Conservation (phyloP, 768 basidiomycete genomes). For the Suillus spraguei region DNA sequence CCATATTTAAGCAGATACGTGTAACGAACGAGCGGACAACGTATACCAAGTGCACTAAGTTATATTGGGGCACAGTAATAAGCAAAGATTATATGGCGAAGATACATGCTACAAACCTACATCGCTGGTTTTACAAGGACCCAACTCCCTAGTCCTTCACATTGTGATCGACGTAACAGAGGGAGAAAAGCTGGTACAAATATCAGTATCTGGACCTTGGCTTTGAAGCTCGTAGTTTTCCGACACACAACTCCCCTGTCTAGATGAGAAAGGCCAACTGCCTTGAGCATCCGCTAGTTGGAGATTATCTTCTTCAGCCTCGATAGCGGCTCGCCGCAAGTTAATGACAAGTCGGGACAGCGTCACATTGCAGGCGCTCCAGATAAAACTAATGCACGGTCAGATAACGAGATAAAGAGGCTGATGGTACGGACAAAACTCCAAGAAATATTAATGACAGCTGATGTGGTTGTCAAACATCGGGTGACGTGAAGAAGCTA, state of each 20-base stretch:
- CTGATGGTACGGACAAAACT: constrained; percentile 20
- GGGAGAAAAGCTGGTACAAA: neutral
- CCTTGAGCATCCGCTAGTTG: neutral
- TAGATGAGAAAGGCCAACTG: constrained; percentile 8
- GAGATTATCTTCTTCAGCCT: neutral
- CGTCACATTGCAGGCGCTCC: constrained; percentile 37
- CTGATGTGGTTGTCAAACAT: constrained; percentile 15
- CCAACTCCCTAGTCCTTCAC: neutral
- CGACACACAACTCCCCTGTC: neutral
- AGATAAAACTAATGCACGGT: constrained; percentile 32
- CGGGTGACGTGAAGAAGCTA: neutral
- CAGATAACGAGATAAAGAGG: neutral
- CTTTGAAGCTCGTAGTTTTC: constrained; percentile 6
- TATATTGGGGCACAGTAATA: neutral
- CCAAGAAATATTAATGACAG: constrained; percentile 22
- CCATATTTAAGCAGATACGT: neutral
- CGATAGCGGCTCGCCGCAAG: constrained; percentile 25
- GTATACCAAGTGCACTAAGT: neutral
- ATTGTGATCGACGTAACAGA: neutral
- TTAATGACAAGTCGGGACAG: constrained; percentile 37
- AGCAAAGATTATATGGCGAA: neutral
- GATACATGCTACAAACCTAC: neutral
- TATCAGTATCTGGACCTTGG: constrained; percentile 4
- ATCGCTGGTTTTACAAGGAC: neutral
- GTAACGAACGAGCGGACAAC: neutral